Conservation (phyloP, 768 basidiomycete species). For the Sporobolomyces pararoseus region DNA sequence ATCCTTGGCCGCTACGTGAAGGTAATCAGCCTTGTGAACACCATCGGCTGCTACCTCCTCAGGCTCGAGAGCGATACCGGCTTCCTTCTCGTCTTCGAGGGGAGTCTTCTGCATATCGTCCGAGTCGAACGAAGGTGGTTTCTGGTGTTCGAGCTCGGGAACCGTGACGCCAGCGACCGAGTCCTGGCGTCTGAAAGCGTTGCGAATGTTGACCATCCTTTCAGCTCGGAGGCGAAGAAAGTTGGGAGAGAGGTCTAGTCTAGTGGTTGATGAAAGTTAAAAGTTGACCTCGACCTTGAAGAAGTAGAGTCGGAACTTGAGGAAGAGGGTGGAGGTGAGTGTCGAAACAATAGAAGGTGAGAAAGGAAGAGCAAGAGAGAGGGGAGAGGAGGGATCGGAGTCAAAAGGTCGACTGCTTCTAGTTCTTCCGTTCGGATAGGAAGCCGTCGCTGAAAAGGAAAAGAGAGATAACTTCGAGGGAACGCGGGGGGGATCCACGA, state of each 20-base stretch:
- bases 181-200: conserved; percentile 36
- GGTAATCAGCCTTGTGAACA: conserved; percentile 17
- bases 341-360: no score
- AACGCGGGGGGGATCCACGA: no score
- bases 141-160: neutral
- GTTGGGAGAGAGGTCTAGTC: neutral
- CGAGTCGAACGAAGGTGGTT: conserved; percentile 5
- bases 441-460: neutral
- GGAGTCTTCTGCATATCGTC: conserved; percentile 9
- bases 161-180: conserved; percentile 6
- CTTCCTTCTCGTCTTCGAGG: conserved; percentile 28
- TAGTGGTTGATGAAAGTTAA: no score
- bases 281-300: no score
- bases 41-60: conserved; percentile 5
- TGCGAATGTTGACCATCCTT: conserved; percentile 15
- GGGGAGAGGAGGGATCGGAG: neutral
- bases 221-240: neutral
- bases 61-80: neutral
- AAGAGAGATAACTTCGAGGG: neutral
- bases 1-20: conserved; percentile 19
- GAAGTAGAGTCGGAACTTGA: no score
- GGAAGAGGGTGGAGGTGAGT: no score
- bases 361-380: neutral
- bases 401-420: neutral
- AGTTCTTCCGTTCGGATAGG: neutral